Evolutionary conservation across 1,284 basidiomycete species (phyloP).

Genomic region (Quambalaria eucalypti): DNA sequence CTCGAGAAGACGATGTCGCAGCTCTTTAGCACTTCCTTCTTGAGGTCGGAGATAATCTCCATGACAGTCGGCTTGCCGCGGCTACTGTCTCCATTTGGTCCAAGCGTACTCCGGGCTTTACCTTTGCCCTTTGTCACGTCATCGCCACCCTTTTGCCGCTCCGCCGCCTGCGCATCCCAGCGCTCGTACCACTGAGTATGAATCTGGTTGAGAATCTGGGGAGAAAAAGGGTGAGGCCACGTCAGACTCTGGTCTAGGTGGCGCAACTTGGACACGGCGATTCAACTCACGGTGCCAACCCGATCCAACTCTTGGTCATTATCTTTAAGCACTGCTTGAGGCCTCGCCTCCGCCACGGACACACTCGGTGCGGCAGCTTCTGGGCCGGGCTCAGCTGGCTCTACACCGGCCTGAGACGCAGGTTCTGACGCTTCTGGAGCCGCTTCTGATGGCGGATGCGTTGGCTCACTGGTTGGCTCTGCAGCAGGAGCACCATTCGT

Average conservation of each 20-base stretch:
- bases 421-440: slow-evolving; percentile 8
- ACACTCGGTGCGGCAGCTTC: no score
- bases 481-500: no score
- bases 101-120: not conserved
- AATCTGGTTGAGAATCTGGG: slow-evolving; percentile 66
- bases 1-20: slow-evolving; percentile 81
- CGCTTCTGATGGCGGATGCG: no score
- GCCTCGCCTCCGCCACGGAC: no score
- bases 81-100: slow-evolving; percentile 1
- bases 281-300: no score
- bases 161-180: slow-evolving; percentile 13
- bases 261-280: no score
- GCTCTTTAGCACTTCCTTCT: slow-evolving; percentile 64
- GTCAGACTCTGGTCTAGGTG: no score
- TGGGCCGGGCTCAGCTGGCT: no score
- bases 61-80: slow-evolving; percentile 41
- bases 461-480: no score
- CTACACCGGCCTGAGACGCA: no score
- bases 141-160: no score
- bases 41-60: slow-evolving; percentile 73
- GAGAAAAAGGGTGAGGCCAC: no score
- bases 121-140: not conserved
- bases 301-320: slow-evolving; percentile 77
- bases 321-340: slow-evolving; percentile 72
- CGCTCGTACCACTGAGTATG: slow-evolving; percentile 63